phyloP scores from a whole-genome alignment of 2,329 filamentous ascomycete genomes.

The Pestalotiopsis sp. region DNA sequence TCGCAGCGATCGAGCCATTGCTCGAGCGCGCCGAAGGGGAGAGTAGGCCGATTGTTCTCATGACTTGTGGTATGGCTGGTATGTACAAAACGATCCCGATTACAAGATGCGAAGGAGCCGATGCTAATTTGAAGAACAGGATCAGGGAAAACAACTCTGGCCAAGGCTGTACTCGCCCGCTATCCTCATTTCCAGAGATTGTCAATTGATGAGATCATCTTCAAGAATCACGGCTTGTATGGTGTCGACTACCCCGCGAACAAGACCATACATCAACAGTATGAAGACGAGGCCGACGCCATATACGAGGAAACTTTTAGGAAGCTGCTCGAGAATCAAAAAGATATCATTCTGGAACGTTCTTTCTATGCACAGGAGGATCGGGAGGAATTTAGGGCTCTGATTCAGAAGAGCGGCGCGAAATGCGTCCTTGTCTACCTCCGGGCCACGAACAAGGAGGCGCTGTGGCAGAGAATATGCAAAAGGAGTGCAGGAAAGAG shows the following conservation, averaged over 20 bases:
- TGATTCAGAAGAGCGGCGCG: constrained; percentile 22
- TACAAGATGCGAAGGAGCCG: too few relatives aligned
- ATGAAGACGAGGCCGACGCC: constrained; percentile 24
- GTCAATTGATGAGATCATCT: constrained; percentile 28
- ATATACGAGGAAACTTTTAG: constrained; percentile 3
- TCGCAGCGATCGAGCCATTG: neutral
- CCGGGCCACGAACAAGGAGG: constrained; percentile 26
- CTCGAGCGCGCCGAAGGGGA: constrained; percentile 15
- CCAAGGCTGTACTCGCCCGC: constrained; percentile 26
- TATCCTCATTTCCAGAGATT: constrained; percentile 28
- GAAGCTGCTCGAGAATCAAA: constrained; percentile 17
- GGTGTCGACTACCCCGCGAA: constrained; percentile 28
- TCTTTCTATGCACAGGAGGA: constrained; percentile 35
- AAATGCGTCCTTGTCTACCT: constrained; percentile 35
- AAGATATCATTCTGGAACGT: constrained; percentile 33
- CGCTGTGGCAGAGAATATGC: constrained; percentile 34
- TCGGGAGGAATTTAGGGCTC: constrained; percentile 30
- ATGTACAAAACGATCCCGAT: neutral
- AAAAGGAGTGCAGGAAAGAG: constrained; percentile 24
- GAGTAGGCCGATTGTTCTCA: constrained; percentile 28
- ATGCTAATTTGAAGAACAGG: constrained; percentile 17
- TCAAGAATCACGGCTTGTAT: constrained; percentile 28
- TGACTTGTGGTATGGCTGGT: constrained; percentile 35
- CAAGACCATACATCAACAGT: constrained; percentile 18
- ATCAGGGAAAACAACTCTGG: constrained; percentile 32